Evolutionary conservation across 345 rosid species (phyloP).

Genomic region (Iberis pinnata): DNA sequence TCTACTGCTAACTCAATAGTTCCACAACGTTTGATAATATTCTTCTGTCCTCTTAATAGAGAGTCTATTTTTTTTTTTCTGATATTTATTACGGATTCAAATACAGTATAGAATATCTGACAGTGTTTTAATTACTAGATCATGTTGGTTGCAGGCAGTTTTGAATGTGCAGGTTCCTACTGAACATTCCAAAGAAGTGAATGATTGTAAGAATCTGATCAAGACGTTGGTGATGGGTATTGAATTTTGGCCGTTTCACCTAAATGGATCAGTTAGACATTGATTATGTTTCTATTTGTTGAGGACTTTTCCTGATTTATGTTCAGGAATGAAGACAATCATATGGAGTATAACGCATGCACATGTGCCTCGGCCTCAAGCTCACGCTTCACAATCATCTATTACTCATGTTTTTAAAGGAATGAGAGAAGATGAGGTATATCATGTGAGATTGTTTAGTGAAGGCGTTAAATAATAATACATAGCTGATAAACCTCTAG

Average conservation of each 20-base stretch:
- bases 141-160: conserved; percentile 74
- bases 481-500: conserved; percentile 18
- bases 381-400: conserved; percentile 53
- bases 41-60: neutral
- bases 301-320: conserved; percentile 14
- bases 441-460: conserved; percentile 11
- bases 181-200: conserved; percentile 96
- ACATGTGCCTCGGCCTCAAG: conserved; percentile 82
- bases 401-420: conserved; percentile 72
- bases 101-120: too few relatives aligned
- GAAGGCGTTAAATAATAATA: conserved; percentile 1
- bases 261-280: conserved; percentile 1
- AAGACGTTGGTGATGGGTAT: conserved; percentile 99
- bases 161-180: conserved; percentile 85
- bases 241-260: conserved; percentile 25
- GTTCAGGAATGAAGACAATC: conserved; percentile 94
- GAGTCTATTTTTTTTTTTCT: too few relatives aligned
- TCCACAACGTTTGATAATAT: neutral
- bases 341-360: conserved; percentile 97
- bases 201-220: conserved; percentile 85
- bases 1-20: conserved; percentile 1
- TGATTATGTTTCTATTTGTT: conserved; percentile 7
- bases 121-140: conserved; percentile 3
- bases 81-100: too few relatives aligned
- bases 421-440: conserved; percentile 96